Base-by-base conservation (phyloP, 805 yeast genomes). In the Metschnikowia hibisci region DNA sequence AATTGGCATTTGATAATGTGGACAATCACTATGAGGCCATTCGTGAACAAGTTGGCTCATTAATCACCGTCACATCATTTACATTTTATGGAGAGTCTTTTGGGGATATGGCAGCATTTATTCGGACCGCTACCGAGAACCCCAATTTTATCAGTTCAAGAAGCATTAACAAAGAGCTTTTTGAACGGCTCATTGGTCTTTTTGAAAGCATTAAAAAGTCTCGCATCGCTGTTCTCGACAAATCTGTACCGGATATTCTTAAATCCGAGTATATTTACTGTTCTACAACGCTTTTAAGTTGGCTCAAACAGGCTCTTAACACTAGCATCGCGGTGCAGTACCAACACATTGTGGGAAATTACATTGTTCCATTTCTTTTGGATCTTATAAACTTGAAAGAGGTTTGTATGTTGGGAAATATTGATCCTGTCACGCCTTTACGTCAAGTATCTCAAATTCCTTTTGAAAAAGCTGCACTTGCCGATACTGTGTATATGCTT, bases 1-100 rank as follows among this genome's bases (percentile, higher is more conserved):
- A 71, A 0, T 60, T 74, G 48, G 64, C 82, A 46, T 65, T 80
- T 52, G 60, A 60, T 1, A 68, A 76, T 25, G 59, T 84, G 32
- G 69, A 76, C 34, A 89, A 87, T 57, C 83, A 85, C 5, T 85
- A 85, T 57, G 82, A 81, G 44, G 78, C 79, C 9, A 89, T 90
- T 5, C 71, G 96, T 16, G 79, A 75, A 15, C 80, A 80, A 39
- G 66, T 85, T 38, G 91, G 90, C 0, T 70, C 78, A 2, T 63
- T 82, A 4, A 57, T 88, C 33, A 76, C 78, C 9, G 73, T 64
- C 4, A 52, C 77, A 12, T 66, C 76, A 3, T 62, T 64, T 44
- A 53, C 71, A 1, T 67, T 70, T 42, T 71, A 71, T 38, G 63
- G 67, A 20, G 77, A 76, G 34, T 66, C 78, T 0, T 61, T 61